Percentiles rank a stretch among this genome's conserved stretches.
These are phyloP conservation scores for Gossypium arboreum DNA, from an alignment of 345 rosid species.

Conservation along the genomic window DNA sequence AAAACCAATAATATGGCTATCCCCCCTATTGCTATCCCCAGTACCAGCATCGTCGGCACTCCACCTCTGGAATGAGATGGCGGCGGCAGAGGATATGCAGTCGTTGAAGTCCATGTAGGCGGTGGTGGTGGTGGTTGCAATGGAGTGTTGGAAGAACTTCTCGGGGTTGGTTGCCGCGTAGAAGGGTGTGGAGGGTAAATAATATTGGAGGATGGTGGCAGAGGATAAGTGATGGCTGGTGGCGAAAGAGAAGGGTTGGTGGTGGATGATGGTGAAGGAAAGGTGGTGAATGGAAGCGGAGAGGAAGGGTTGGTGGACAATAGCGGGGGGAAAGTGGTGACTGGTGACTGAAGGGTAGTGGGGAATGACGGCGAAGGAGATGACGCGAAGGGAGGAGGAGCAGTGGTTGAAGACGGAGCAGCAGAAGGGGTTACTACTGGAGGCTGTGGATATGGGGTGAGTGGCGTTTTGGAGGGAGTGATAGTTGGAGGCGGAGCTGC, in stretches of 20 bases:
- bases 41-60: slow-evolving; percentile 53
- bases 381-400: slow-evolving; percentile 29
- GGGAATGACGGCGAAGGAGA: not conserved
- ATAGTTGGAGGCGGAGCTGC: slow-evolving; percentile 22
- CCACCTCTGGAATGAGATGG: slow-evolving; percentile 21
- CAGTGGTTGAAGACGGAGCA: slow-evolving; percentile 30
- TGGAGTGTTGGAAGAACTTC: slow-evolving; percentile 19
- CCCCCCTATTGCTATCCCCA: slow-evolving; percentile 64
- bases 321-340: slow-evolving; percentile 32
- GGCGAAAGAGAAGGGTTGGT: too few species aligned
- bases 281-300: not conserved
- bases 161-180: slow-evolving; percentile 30
- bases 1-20: slow-evolving; percentile 39
- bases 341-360: slow-evolving; percentile 29
- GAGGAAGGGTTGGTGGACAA: slow-evolving; percentile 21
- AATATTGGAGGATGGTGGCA: slow-evolving; percentile 15
- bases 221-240: too few species aligned
- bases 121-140: slow-evolving; percentile 30
- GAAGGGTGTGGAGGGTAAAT: slow-evolving; percentile 41
- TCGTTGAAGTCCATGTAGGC: slow-evolving; percentile 21
- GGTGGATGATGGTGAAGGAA: not conserved
- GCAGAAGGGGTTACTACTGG: slow-evolving; percentile 24
- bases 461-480: not conserved
- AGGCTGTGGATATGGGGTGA: slow-evolving; percentile 36
- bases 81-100: slow-evolving; percentile 24